phyloP scores from a whole-genome alignment of 2,329 filamentous ascomycete species.

The Trichoderma endophyticum region DNA sequence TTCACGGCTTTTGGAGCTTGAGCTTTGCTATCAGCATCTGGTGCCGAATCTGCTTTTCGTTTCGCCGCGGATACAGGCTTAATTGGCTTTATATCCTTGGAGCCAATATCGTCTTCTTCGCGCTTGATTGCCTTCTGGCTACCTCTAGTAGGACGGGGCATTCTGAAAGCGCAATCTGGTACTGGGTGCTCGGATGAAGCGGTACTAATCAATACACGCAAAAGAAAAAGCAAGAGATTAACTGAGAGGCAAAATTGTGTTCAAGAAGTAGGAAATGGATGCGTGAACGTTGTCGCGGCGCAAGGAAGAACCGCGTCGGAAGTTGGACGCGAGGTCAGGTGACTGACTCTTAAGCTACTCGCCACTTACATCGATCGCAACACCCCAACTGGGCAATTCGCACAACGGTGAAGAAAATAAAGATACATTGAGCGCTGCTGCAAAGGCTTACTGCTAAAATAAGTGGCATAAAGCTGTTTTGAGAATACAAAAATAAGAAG shows the following conservation, averaged over 20 bases:
- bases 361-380: slow-evolving; percentile 1
- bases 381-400: not conserved
- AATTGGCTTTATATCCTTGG: slow-evolving; percentile 24
- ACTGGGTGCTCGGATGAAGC: not conserved
- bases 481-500: not conserved
- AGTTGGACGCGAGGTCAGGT: slow-evolving; percentile 23
- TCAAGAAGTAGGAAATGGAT: not conserved
- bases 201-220: not conserved
- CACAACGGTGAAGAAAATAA: not conserved
- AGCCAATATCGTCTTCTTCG: slow-evolving; percentile 28
- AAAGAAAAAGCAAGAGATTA: not conserved
- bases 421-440: not conserved
- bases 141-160: slow-evolving; percentile 36
- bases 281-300: not conserved
- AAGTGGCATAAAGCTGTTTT: not conserved
- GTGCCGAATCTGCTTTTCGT: slow-evolving; percentile 22
- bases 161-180: slow-evolving; percentile 19
- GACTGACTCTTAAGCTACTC: slow-evolving; percentile 17
- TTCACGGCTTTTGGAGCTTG: slow-evolving; percentile 4
- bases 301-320: not conserved
- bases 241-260: not conserved
- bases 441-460: not conserved
- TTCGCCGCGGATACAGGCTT: slow-evolving; percentile 24
- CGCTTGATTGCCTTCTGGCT: slow-evolving; percentile 34
- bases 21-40: not conserved